A percentile compares a stretch with the other conserved stretches of the same genome.
Evolutionary conservation across 495 filamentous ascomycete species (phyloP).

Genomic region (Penicillium cataractarum): DNA sequence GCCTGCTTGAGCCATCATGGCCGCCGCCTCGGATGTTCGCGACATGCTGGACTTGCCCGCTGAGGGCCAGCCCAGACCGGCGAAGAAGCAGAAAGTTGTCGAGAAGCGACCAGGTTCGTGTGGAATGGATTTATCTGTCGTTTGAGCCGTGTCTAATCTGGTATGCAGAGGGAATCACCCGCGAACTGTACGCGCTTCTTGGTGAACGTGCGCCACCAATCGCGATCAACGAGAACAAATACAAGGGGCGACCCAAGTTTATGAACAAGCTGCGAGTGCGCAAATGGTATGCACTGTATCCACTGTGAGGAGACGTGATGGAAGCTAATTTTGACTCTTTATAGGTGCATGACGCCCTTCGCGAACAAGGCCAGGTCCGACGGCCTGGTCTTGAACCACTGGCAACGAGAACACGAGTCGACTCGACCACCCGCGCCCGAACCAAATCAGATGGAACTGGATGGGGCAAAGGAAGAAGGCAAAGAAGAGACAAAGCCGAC

Average conservation of each 20-base stretch:
- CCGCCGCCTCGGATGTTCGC: slow-evolving; percentile 79
- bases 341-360: slow-evolving; percentile 59
- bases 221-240: slow-evolving; percentile 66
- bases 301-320: not conserved
- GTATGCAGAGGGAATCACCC: slow-evolving; percentile 71
- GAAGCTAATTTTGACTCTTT: slow-evolving; percentile 5
- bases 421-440: slow-evolving; percentile 44
- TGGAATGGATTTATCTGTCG: not conserved
- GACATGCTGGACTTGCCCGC: slow-evolving; percentile 84
- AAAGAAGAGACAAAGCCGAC: slow-evolving; percentile 40
- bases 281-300: slow-evolving; percentile 50
- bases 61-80: slow-evolving; percentile 62
- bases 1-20: slow-evolving; percentile 54
- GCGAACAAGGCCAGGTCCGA: slow-evolving; percentile 59
- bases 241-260: slow-evolving; percentile 64
- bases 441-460: slow-evolving; percentile 33
- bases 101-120: slow-evolving; percentile 68
- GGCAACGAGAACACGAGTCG: slow-evolving; percentile 54
- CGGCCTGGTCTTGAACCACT: slow-evolving; percentile 67
- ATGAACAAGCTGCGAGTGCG: slow-evolving; percentile 56
- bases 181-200: slow-evolving; percentile 66
- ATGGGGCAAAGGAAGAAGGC: slow-evolving; percentile 32
- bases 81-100: slow-evolving; percentile 77
- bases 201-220: slow-evolving; percentile 72
- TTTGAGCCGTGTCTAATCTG: slow-evolving; percentile 14